Conservation (phyloP, 352 stramenopile species). For the Thraustochytrium striatum region DNA sequence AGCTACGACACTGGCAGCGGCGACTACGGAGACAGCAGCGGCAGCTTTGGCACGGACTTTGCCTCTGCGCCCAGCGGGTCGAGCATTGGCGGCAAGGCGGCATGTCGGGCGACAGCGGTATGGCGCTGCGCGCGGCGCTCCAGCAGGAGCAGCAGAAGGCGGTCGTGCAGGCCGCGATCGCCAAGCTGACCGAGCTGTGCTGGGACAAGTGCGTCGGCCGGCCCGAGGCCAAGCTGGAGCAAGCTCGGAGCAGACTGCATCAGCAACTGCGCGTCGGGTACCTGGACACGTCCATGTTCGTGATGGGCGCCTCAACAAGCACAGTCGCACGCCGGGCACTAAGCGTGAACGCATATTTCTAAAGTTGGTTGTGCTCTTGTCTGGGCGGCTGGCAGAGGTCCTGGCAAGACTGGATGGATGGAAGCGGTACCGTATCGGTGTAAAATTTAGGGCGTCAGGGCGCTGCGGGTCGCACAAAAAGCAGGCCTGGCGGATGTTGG, state of each 20-base stretch:
- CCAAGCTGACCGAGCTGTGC: constrained; percentile 77
- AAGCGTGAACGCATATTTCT: too few relatives aligned
- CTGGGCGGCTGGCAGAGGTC: too few relatives aligned
- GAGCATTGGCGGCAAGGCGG: not conserved
- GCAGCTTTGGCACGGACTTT: constrained; percentile 10
- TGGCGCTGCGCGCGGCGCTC: constrained; percentile 50
- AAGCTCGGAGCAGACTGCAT: constrained; percentile 75
- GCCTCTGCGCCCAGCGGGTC: not conserved
- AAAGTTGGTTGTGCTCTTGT: too few relatives aligned
- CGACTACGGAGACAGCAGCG: constrained; percentile 17
- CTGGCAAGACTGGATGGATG: too few relatives aligned
- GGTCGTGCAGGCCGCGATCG: constrained; percentile 75
- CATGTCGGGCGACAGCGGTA: not conserved
- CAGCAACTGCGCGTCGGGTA: constrained; percentile 78
- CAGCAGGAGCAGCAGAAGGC: constrained; percentile 78
- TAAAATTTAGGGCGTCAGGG: constrained; percentile 69
- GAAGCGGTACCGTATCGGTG: too few relatives aligned
- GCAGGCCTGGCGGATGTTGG: constrained; percentile 97
- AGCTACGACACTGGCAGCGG: constrained; percentile 3
- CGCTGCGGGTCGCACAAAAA: constrained; percentile 95
- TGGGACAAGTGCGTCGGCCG: constrained; percentile 80
- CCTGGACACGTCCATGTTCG: constrained; percentile 60
- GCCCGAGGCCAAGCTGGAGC: constrained; percentile 71
- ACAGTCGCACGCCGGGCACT: too few relatives aligned
- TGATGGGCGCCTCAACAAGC: constrained; percentile 46